phyloP scores from a whole-genome alignment of 192 early-diverging fungal genomes.

The Umbelopsis isabellina region DNA sequence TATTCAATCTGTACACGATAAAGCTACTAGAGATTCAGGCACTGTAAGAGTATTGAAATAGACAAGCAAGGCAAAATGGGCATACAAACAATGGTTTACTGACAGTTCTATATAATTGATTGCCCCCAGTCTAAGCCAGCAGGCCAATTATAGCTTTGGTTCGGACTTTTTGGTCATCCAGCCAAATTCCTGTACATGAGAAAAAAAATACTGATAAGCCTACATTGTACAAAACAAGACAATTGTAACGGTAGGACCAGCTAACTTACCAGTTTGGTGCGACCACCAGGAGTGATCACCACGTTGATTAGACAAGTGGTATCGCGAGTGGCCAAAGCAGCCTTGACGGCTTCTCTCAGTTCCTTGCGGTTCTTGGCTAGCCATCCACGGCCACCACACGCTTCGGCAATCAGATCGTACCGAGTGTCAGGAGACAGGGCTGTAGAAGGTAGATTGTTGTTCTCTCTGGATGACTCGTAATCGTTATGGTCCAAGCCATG shows the following conservation, averaged over 20 bases:
- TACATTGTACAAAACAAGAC: no score
- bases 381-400: slow-evolving; percentile 64
- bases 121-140: no score
- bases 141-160: neutral
- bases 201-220: no score
- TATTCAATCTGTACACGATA: no score
- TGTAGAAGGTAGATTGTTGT: slow-evolving; percentile 58
- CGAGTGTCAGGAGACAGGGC: slow-evolving; percentile 66
- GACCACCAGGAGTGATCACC: slow-evolving; percentile 63
- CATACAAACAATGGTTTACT: no score
- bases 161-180: slow-evolving; percentile 18
- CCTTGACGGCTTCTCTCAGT: slow-evolving; percentile 51
- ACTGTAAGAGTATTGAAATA: no score
- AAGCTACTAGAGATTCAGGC: no score
- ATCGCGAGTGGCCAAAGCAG: slow-evolving; percentile 41
- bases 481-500: slow-evolving; percentile 60
- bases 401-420: slow-evolving; percentile 71
- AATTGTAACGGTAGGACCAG: no score
- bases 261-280: slow-evolving; percentile 51
- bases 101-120: no score
- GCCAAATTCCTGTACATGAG: slow-evolving; percentile 1
- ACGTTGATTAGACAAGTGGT: slow-evolving; percentile 69
- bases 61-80: no score
- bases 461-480: slow-evolving; percentile 43
- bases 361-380: slow-evolving; percentile 60